Base-by-base conservation (phyloP, 768 basidiomycete genomes). In the Coprinopsis marcescibilis region DNA sequence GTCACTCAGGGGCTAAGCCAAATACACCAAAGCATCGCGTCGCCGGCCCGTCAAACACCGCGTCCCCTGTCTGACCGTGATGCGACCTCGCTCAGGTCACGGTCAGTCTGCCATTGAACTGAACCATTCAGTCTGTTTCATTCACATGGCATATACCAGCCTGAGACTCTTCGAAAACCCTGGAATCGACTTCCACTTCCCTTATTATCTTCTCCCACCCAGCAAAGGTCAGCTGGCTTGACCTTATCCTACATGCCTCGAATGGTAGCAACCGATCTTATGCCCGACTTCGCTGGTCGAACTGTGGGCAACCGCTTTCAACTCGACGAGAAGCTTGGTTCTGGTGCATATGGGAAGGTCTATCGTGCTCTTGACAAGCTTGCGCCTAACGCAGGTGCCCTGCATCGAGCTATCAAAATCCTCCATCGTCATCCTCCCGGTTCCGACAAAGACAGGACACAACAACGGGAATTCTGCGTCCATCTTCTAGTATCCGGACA, bases 341-440 rank as follows among this genome's bases (percentile, higher is more conserved):
- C 78, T 39, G 90, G 90, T 17, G 79, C 84, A 8, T 89, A 85
- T 49, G 85, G 87, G 48, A 76, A 79, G 38, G 87, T 91, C 54
- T 89, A 90, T 65, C 73, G 76, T 44, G 88, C 85, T 23, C 60
- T 81, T 41, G 81, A 86, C 59, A 59, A 64, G 33, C 58, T 61
- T 25, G 68, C 67, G 42, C 63, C 67, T 24, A 59, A 53, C 15
- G 56, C 68, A 34, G 60, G 60, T 42, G 72, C 66, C 13, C 56
- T 60, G 37, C 74, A 71, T 61, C 81, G 77, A 53, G 86, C 88
- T 40, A 75, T 91, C 64, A 92, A 92, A 62, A 89, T 86, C 59
- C 71, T 90, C 41, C 70, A 76, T 56, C 79, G 76, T 55, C 65
- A 66, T n/a, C 71, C 72, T 12, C 67, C 76, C 48, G 77, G 79